phyloP scores from a whole-genome alignment of 208 protist species.

The Pavlovales sp. region DNA sequence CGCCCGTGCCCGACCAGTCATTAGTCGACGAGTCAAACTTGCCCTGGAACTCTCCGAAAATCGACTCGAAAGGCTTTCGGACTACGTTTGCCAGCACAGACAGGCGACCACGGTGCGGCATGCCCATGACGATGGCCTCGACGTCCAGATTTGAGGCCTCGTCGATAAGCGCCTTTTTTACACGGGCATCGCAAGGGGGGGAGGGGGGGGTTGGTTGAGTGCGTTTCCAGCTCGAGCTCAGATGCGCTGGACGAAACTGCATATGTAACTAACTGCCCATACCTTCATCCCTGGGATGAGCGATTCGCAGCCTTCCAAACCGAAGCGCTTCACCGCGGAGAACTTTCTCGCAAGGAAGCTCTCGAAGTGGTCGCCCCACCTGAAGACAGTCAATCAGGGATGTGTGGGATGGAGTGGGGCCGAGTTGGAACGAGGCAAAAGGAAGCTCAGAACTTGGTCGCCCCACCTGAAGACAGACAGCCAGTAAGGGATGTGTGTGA shows the following conservation, averaged over 20 bases:
- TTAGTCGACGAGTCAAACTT: background rate
- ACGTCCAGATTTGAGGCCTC: conserved; percentile 75
- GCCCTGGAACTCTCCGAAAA: conserved; percentile 71
- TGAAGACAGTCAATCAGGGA: background rate
- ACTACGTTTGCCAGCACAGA: conserved; percentile 94
- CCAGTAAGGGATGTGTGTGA: conserved; percentile 87
- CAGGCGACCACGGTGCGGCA: conserved; percentile 93
- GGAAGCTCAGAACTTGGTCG: too few relatives aligned
- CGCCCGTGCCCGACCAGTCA: conserved; percentile 53
- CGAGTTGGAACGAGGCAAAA: background rate
- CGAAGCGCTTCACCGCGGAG: conserved; percentile 90
- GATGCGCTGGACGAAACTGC: background rate
- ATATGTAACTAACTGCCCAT: too few relatives aligned
- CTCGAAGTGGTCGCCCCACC: conserved; percentile 35
- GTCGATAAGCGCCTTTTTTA: conserved; percentile 40
- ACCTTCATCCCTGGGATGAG: conserved; percentile 90
- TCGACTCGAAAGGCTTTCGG: conserved; percentile 79
- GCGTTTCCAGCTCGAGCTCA: background rate
- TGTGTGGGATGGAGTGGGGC: background rate
- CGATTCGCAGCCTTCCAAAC: conserved; percentile 88
- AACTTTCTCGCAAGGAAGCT: conserved; percentile 63
- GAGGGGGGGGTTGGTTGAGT: too few relatives aligned
- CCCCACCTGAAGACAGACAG: background rate
- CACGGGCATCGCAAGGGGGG: too few relatives aligned
- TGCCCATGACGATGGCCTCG: conserved; percentile 88